A percentile compares a stretch with the other conserved stretches of the same genome.
Evolutionary conservation across 1,284 basidiomycete genomes (phyloP).

Genomic region (Rhodotorula mucilaginosa): DNA sequence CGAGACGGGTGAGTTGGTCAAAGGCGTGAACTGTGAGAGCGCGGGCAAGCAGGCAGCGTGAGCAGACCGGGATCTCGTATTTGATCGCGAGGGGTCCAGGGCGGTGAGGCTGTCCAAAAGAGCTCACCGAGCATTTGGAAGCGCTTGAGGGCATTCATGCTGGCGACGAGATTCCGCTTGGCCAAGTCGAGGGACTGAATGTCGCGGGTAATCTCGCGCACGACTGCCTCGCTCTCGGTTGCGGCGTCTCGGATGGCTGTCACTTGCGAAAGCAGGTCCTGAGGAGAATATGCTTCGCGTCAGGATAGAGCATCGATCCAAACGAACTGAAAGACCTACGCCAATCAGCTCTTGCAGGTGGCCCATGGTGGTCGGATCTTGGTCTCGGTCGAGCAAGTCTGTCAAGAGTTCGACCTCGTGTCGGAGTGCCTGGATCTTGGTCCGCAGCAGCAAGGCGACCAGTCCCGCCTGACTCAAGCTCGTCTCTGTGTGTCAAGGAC

Average conservation of each 20-base stretch:
- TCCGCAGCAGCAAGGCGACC: conserved; percentile 61
- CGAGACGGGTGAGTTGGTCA: conserved; percentile 72
- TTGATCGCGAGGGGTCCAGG: background rate
- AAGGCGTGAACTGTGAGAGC: conserved; percentile 69
- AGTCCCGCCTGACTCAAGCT: conserved; percentile 26
- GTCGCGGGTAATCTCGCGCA: conserved; percentile 91
- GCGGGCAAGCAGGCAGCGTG: too few relatives aligned
- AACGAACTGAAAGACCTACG: conserved; percentile 52
- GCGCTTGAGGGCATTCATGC: conserved; percentile 85
- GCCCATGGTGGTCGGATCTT: conserved; percentile 80
- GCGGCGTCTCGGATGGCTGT: conserved; percentile 91
- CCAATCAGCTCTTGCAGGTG: conserved; percentile 89
- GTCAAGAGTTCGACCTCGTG: conserved; percentile 70
- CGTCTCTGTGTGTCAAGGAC: conserved; percentile 34
- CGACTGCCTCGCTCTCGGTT: conserved; percentile 91
- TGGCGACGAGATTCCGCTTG: conserved; percentile 77
- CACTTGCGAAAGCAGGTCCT: conserved; percentile 92
- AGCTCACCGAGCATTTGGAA: conserved; percentile 85
- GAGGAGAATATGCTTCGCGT: background rate
- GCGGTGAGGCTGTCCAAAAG: too few relatives aligned
- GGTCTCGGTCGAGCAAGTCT: conserved; percentile 65
- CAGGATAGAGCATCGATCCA: too few relatives aligned
- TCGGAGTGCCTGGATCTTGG: conserved; percentile 63
- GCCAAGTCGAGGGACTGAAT: conserved; percentile 92
- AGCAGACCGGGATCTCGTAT: background rate